These are phyloP conservation scores for Ramaria sp. DNA, from an alignment of 768 basidiomycete species.

Conservation along the genomic window DNA sequence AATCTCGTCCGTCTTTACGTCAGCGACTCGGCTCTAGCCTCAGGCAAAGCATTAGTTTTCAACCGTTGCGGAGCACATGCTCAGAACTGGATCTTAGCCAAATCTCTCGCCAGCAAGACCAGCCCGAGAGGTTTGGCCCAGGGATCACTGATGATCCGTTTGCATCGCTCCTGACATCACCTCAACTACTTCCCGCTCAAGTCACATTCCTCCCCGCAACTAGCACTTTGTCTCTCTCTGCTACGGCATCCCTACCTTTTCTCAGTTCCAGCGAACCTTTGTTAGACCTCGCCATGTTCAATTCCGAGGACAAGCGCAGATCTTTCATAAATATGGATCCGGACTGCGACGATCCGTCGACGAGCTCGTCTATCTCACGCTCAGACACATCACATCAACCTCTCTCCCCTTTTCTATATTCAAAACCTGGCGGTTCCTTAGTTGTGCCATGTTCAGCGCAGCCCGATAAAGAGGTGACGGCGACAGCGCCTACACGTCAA, in stretches of 20 bases:
- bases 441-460: not conserved
- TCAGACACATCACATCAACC: not conserved
- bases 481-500: not conserved
- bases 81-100: not conserved
- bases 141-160: constrained; percentile 4
- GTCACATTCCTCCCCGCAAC: not conserved
- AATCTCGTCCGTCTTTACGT: not conserved
- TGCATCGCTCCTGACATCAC: not conserved
- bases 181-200: not conserved
- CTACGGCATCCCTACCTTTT: not conserved
- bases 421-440: not conserved
- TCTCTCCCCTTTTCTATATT: not conserved
- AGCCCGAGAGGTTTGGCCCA: not conserved
- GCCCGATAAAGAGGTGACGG: not conserved
- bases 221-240: not conserved
- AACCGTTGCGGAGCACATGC: not conserved
- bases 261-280: not conserved
- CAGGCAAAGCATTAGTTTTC: not conserved
- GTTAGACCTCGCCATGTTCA: not conserved
- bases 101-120: not conserved
- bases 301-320: not conserved
- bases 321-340: not conserved
- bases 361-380: not conserved
- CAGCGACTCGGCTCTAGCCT: not conserved
- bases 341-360: not conserved